A percentile compares a stretch with the other conserved stretches of the same genome.
These are phyloP conservation scores for Fusarium graminum DNA, from an alignment of 2,329 filamentous ascomycete genomes.

Conservation along the genomic window DNA sequence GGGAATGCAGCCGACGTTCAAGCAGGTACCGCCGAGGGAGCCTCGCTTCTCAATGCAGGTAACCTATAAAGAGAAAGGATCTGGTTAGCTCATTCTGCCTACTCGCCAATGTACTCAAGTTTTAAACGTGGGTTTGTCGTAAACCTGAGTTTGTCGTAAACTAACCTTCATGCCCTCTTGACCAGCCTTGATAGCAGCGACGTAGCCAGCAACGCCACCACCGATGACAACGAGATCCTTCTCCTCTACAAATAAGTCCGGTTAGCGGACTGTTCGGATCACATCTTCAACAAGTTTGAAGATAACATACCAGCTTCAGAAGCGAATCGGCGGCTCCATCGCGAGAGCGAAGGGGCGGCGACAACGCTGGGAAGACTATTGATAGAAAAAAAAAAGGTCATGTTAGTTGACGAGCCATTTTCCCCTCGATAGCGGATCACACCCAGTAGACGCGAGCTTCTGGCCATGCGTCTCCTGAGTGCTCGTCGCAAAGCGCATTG, in stretches of 20 bases:
- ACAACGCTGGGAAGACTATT: slow-evolving; percentile 64
- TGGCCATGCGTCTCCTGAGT: slow-evolving; percentile 24
- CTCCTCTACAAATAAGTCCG: slow-evolving; percentile 71
- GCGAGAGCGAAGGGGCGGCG: slow-evolving; percentile 60
- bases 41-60: slow-evolving; percentile 99
- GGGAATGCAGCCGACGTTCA: slow-evolving; percentile 99
- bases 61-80: slow-evolving; percentile 68
- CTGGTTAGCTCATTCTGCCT: slow-evolving; percentile 33
- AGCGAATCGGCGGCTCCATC: slow-evolving; percentile 71
- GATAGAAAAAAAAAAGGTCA: slow-evolving; percentile 10
- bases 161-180: slow-evolving; percentile 94
- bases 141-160: slow-evolving; percentile 26
- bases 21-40: slow-evolving; percentile 92
- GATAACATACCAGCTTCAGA: slow-evolving; percentile 66
- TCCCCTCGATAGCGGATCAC: slow-evolving; percentile 13
- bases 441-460: slow-evolving; percentile 35
- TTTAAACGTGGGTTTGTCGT: slow-evolving; percentile 6
- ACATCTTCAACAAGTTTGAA: slow-evolving; percentile 25
- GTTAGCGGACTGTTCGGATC: slow-evolving; percentile 39
- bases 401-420: slow-evolving; percentile 47
- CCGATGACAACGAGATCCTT: slow-evolving; percentile 98
- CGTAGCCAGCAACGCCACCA: slow-evolving; percentile 97
- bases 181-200: slow-evolving; percentile 98
- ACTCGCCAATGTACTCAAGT: slow-evolving; percentile 9
- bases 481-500: slow-evolving; percentile 18